These are phyloP conservation scores for Neurospora terricola DNA, from an alignment of 495 filamentous ascomycete genomes.

Conservation along the genomic window DNA sequence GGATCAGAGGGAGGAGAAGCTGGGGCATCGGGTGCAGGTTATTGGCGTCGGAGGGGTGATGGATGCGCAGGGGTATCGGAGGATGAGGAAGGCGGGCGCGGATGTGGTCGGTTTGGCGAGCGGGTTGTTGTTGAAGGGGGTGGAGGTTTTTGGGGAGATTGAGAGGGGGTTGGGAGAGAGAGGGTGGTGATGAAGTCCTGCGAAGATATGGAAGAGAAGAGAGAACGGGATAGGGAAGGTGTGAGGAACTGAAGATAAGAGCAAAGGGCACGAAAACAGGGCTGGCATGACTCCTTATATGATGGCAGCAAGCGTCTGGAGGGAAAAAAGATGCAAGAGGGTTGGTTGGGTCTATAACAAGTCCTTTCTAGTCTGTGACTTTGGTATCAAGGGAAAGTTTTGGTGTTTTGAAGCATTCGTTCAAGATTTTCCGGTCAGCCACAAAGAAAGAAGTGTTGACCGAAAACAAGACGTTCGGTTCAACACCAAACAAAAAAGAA, in stretches of 20 bases:
- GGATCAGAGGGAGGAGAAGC: slow-evolving; percentile 24
- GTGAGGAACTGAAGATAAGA: background rate
- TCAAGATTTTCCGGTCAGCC: background rate
- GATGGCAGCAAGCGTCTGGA: background rate
- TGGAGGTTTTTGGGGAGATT: slow-evolving; percentile 50
- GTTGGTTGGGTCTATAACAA: background rate
- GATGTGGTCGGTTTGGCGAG: slow-evolving; percentile 53
- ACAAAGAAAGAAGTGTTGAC: background rate
- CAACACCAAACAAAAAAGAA: background rate
- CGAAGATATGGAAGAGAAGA: background rate
- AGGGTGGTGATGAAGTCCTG: slow-evolving; percentile 3
- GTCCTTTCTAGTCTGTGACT: background rate
- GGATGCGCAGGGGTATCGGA: slow-evolving; percentile 44
- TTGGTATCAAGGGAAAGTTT: too few species aligned
- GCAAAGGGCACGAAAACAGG: background rate
- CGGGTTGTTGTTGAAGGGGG: slow-evolving; percentile 49
- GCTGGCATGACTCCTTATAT: background rate
- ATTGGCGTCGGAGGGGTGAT: slow-evolving; percentile 61
- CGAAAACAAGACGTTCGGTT: background rate
- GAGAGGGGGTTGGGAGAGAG: slow-evolving; percentile 9
- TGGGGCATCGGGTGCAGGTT: slow-evolving; percentile 37
- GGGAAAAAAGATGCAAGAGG: background rate
- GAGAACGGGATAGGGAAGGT: background rate
- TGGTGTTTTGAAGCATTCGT: background rate
- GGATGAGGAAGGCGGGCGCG: slow-evolving; percentile 57